These are phyloP conservation scores for Suhomyces tanzawaensis DNA, from an alignment of 805 yeast genomes.

Conservation along the genomic window DNA sequence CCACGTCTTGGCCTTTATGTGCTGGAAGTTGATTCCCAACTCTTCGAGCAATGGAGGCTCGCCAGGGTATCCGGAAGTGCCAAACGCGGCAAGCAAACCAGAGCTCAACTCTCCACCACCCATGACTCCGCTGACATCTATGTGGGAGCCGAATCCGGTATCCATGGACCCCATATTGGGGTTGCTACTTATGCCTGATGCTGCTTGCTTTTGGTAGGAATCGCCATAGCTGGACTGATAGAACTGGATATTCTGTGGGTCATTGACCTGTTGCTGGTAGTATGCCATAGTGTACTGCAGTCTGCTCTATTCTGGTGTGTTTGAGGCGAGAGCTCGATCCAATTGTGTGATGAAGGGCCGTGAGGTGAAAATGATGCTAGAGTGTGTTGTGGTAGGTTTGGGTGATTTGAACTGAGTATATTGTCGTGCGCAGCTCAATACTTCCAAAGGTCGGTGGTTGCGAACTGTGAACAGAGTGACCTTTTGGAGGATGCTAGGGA, in stretches of 20 bases:
- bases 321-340: too few species aligned
- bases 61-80: conserved; percentile 91
- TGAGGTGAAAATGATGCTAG: too few species aligned
- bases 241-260: conserved; percentile 40
- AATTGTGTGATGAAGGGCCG: too few species aligned
- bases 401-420: too few species aligned
- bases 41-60: conserved; percentile 93
- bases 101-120: conserved; percentile 52
- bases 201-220: conserved; percentile 21
- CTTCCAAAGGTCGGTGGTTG: too few species aligned
- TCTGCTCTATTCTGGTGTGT: too few species aligned
- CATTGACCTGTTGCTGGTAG: conserved; percentile 33
- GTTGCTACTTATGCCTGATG: conserved; percentile 16
- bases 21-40: conserved; percentile 86
- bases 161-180: conserved; percentile 39
- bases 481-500: too few species aligned
- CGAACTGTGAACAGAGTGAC: too few species aligned
- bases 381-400: too few species aligned
- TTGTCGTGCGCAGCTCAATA: too few species aligned
- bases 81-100: conserved; percentile 88
- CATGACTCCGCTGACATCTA: conserved; percentile 43
- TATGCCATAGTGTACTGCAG: conserved; percentile 43
- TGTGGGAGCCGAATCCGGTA: conserved; percentile 31
- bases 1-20: conserved; percentile 78
- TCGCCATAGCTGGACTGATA: conserved; percentile 41